Conservation (phyloP, 129 eudicot genomes). For the Pulicaria dysenterica region DNA sequence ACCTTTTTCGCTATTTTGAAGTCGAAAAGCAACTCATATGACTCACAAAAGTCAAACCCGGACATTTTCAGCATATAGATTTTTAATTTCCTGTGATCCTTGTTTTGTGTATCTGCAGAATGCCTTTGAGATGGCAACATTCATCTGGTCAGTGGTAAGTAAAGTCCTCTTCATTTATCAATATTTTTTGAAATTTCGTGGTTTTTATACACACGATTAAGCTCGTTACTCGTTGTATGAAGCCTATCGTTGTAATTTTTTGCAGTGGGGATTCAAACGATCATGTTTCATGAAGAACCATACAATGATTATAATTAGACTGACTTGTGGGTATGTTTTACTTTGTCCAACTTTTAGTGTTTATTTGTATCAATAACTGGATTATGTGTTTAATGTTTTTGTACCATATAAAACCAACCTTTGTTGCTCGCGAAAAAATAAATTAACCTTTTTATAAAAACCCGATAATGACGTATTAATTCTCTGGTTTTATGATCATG, state of each 20-base stretch:
- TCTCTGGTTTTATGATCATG: background rate
- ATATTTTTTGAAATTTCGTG: background rate
- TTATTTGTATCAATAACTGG: background rate
- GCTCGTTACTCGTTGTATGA: background rate
- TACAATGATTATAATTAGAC: slow-evolving; percentile 71
- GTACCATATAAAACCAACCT: background rate
- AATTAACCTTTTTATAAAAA: background rate
- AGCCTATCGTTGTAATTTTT: background rate
- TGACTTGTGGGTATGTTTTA: slow-evolving; percentile 76
- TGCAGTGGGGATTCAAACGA: slow-evolving; percentile 91
- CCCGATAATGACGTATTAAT: background rate
- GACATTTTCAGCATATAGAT: slow-evolving; percentile 4
- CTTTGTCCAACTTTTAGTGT: background rate
- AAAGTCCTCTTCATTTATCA: background rate
- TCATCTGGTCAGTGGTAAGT: slow-evolving; percentile 97
- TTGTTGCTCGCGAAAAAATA: no score
- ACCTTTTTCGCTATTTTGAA: background rate
- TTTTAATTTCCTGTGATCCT: background rate
- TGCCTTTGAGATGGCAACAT: slow-evolving; percentile 98
- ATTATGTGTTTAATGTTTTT: background rate
- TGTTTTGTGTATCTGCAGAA: slow-evolving; percentile 56
- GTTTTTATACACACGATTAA: background rate
- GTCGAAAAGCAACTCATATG: slow-evolving; percentile 16
- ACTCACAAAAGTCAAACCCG: slow-evolving; percentile 15
- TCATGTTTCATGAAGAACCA: slow-evolving; percentile 96